Evolutionary conservation across 768 basidiomycete species (phyloP).

Genomic region (Russula sp.): DNA sequence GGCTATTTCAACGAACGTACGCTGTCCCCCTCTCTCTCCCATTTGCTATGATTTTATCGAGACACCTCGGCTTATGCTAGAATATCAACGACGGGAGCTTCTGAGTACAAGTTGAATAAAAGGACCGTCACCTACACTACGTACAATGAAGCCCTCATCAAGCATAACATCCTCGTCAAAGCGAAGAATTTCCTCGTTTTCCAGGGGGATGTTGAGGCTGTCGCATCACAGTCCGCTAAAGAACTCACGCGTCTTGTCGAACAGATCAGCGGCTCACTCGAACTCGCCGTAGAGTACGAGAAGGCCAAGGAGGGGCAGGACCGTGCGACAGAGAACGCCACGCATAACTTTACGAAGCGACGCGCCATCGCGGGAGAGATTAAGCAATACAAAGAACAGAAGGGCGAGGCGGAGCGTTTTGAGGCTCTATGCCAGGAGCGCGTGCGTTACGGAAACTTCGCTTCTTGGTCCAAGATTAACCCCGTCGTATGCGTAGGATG

Average conservation of each 20-base stretch:
- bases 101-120: slow-evolving; percentile 86
- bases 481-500: slow-evolving; percentile 47
- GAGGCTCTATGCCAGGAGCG: slow-evolving; percentile 68
- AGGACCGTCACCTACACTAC: slow-evolving; percentile 76
- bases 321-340: slow-evolving; percentile 88
- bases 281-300: slow-evolving; percentile 85
- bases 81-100: slow-evolving; percentile 79
- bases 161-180: slow-evolving; percentile 95
- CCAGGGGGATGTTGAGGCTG: slow-evolving; percentile 97
- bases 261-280: slow-evolving; percentile 91
- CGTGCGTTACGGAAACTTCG: slow-evolving; percentile 39
- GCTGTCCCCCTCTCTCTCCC: slow-evolving; percentile 28
- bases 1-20: slow-evolving; percentile 88
- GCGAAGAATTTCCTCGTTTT: slow-evolving; percentile 99
- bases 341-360: slow-evolving; percentile 90
- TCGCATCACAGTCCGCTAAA: slow-evolving; percentile 89
- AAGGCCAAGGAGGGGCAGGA: slow-evolving; percentile 83
- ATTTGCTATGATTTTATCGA: not conserved
- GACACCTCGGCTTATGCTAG: slow-evolving; percentile 38
- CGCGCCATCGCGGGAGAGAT: slow-evolving; percentile 92
- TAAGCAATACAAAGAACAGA: slow-evolving; percentile 96
- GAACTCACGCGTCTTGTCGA: slow-evolving; percentile 90
- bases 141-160: slow-evolving; percentile 83
- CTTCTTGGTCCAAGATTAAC: not conserved
- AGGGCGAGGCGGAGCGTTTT: slow-evolving; percentile 86